Conservation (phyloP, 495 filamentous ascomycete species). For the Arthonia radiata region DNA sequence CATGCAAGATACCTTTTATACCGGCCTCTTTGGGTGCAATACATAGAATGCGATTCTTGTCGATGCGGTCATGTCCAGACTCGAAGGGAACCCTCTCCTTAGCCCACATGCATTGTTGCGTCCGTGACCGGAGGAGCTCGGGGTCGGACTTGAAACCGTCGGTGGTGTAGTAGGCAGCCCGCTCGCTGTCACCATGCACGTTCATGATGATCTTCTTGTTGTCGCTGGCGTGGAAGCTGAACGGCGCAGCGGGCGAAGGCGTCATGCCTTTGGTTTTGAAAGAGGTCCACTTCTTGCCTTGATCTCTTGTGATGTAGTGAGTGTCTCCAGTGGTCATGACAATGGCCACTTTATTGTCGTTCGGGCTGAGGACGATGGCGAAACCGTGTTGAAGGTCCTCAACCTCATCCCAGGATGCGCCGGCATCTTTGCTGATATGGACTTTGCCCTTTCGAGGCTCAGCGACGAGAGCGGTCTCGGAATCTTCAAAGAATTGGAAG, state of each 20-base stretch:
- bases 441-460: constrained; percentile 29
- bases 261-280: constrained; percentile 34
- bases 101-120: constrained; percentile 62
- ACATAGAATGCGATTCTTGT: constrained; percentile 48
- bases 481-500: constrained; percentile 71
- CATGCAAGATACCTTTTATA: constrained; percentile 50
- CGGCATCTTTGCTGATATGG: constrained; percentile 53
- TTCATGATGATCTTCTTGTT: constrained; percentile 63
- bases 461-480: constrained; percentile 46
- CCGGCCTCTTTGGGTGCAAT: constrained; percentile 47
- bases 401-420: constrained; percentile 42
- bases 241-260: constrained; percentile 18
- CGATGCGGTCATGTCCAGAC: constrained; percentile 29
- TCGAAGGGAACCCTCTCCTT: constrained; percentile 46
- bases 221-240: constrained; percentile 63
- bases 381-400: constrained; percentile 34
- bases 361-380: constrained; percentile 45
- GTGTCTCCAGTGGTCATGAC: constrained; percentile 33
- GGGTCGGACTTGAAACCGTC: constrained; percentile 50
- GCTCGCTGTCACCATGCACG: constrained; percentile 9
- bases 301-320: constrained; percentile 63
- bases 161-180: constrained; percentile 41
- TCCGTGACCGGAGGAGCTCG: constrained; percentile 33
- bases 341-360: constrained; percentile 54
- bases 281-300: constrained; percentile 50